These are phyloP conservation scores for Jamesozyma spencerorum DNA, from an alignment of 805 yeast genomes.

Conservation along the genomic window DNA sequence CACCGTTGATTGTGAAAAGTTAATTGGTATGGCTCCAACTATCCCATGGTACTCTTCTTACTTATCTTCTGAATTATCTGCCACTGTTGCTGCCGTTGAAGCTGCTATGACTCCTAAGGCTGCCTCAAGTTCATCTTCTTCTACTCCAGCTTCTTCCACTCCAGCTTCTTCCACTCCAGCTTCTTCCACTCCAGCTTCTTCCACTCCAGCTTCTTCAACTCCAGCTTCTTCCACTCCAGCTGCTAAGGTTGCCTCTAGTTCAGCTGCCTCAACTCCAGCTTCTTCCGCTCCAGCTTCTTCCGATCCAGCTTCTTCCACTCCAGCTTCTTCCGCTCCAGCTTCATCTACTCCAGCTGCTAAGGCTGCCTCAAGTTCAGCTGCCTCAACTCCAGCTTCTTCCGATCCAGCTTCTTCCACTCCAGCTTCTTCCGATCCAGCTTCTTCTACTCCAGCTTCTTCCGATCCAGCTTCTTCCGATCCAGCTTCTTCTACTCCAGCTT, in stretches of 20 bases:
- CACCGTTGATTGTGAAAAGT: slow-evolving; percentile 18
- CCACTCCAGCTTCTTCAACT: too few relatives aligned
- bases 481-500: not conserved
- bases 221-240: too few relatives aligned
- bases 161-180: not conserved
- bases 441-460: too few relatives aligned
- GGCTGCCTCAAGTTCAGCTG: not conserved
- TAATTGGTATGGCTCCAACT: slow-evolving; percentile 23
- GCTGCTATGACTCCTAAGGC: not conserved
- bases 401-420: not conserved
- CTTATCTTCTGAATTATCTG: slow-evolving; percentile 10
- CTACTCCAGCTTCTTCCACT: not conserved
- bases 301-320: too few relatives aligned
- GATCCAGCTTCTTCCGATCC: too few relatives aligned
- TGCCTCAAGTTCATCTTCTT: not conserved
- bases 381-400: not conserved
- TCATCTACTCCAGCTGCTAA: not conserved
- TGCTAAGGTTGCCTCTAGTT: not conserved
- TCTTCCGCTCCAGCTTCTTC: not conserved
- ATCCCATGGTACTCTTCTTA: slow-evolving; percentile 29
- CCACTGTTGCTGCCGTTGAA: slow-evolving; percentile 1
- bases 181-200: not conserved
- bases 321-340: not conserved
- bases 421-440: not conserved
- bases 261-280: not conserved